Conservation (phyloP, 1,139 yeast species). For the Torulaspora globosa region DNA sequence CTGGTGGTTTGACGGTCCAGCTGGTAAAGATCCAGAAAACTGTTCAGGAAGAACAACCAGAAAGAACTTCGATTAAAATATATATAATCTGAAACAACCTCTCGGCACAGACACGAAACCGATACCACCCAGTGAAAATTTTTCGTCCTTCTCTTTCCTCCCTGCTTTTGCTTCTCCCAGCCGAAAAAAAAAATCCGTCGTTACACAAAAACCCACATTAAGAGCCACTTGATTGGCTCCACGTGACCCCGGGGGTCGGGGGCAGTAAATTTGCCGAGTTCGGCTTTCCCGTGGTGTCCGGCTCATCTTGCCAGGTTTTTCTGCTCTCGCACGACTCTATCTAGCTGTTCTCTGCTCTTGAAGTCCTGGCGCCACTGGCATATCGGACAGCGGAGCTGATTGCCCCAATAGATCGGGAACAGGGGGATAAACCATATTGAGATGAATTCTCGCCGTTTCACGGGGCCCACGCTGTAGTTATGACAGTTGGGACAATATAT, state of each 20-base stretch:
- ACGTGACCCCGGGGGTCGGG: neutral
- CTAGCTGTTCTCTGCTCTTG: constrained; percentile 37
- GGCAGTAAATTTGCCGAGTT: neutral
- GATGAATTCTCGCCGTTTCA: constrained; percentile 45
- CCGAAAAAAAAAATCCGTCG: too few relatives aligned
- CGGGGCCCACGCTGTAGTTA: constrained; percentile 42
- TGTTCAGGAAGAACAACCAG: too few relatives aligned
- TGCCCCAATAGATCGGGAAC: constrained; percentile 47
- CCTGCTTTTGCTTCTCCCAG: too few relatives aligned
- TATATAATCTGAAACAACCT: too few relatives aligned
- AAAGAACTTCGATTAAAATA: too few relatives aligned
- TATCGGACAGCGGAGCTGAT: constrained; percentile 42
- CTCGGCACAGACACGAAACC: too few relatives aligned
- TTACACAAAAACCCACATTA: too few relatives aligned
- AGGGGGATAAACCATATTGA: constrained; percentile 47
- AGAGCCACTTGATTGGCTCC: neutral
- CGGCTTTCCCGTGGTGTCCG: neutral
- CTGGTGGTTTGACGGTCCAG: neutral
- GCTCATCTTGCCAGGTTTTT: constrained; percentile 12
- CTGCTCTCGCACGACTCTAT: constrained; percentile 36
- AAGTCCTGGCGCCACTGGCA: constrained; percentile 47
- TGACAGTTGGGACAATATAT: constrained; percentile 43
- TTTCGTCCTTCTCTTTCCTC: neutral
- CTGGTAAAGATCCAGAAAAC: neutral
- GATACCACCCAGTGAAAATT: neutral